Percentiles rank a stretch among this genome's conserved stretches.
Conservation (phyloP, 805 yeast species). For the Lipomyces sp. region DNA sequence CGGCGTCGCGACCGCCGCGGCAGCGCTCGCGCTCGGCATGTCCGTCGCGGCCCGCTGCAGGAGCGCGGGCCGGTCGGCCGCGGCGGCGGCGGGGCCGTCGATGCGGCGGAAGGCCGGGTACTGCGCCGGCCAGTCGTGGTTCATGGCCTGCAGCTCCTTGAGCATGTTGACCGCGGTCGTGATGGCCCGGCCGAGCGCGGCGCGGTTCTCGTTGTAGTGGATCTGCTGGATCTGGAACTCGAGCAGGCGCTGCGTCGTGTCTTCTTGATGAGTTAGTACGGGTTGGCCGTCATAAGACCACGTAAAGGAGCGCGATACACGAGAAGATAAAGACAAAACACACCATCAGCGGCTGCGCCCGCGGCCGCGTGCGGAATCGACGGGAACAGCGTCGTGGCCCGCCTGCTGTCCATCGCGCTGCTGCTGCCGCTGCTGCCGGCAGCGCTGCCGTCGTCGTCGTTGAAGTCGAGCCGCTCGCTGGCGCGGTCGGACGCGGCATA, state of each 20-base stretch:
- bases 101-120: conserved; percentile 31
- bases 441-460: neutral
- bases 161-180: conserved; percentile 33
- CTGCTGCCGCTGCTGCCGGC: neutral
- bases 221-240: conserved; percentile 65
- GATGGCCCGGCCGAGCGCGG: conserved; percentile 53
- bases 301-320: neutral
- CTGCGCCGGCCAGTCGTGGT: conserved; percentile 35
- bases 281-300: neutral
- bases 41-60: conserved; percentile 21
- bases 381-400: no score
- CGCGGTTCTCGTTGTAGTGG: conserved; percentile 70
- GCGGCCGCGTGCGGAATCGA: no score
- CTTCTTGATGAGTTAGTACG: conserved; percentile 2
- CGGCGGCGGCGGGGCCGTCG: conserved; percentile 1
- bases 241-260: conserved; percentile 21
- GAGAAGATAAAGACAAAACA: neutral
- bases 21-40: conserved; percentile 3
- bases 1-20: neutral
- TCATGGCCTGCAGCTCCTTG: conserved; percentile 33
- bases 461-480: conserved; percentile 8
- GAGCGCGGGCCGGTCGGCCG: conserved; percentile 2
- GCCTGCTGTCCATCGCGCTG: no score
- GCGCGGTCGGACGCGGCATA: conserved; percentile 27
- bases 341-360: neutral